Evolutionary conservation across 352 stramenopile genomes (phyloP).

Genomic region (Phytophthora boehmeriae): DNA sequence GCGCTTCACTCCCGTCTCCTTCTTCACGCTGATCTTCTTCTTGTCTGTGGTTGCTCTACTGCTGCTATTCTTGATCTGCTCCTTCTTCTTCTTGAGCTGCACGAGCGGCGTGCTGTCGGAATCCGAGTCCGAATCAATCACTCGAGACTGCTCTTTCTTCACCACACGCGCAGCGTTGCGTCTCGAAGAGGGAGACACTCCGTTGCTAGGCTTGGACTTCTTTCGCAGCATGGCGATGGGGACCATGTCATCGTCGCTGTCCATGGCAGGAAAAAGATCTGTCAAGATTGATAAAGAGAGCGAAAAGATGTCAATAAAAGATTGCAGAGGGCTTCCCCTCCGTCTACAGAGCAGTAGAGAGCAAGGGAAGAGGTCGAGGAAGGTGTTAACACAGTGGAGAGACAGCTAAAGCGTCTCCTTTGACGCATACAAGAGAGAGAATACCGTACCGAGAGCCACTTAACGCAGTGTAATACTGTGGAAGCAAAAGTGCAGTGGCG

Average conservation of each 20-base stretch:
- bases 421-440: no score
- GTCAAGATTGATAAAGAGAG: neutral
- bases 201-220: constrained; percentile 42
- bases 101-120: constrained; percentile 84
- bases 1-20: constrained; percentile 64
- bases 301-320: constrained; percentile 7
- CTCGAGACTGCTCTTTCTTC: constrained; percentile 38
- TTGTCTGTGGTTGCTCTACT: constrained; percentile 21
- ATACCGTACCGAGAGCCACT: no score
- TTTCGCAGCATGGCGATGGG: constrained; percentile 75
- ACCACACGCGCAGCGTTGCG: constrained; percentile 13
- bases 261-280: constrained; percentile 32
- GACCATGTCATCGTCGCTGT: constrained; percentile 81
- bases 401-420: no score
- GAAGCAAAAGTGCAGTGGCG: neutral
- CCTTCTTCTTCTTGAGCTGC: constrained; percentile 74
- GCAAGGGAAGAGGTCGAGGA: neutral
- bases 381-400: neutral
- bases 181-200: constrained; percentile 11
- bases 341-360: neutral
- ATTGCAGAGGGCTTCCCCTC: neutral
- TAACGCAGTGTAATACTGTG: neutral
- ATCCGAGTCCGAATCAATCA: constrained; percentile 63
- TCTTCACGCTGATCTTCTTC: constrained; percentile 48
- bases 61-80: constrained; percentile 28